Evolutionary conservation across 495 filamentous ascomycete genomes (phyloP).

Genomic region (Hypoxylon subgilvum): DNA sequence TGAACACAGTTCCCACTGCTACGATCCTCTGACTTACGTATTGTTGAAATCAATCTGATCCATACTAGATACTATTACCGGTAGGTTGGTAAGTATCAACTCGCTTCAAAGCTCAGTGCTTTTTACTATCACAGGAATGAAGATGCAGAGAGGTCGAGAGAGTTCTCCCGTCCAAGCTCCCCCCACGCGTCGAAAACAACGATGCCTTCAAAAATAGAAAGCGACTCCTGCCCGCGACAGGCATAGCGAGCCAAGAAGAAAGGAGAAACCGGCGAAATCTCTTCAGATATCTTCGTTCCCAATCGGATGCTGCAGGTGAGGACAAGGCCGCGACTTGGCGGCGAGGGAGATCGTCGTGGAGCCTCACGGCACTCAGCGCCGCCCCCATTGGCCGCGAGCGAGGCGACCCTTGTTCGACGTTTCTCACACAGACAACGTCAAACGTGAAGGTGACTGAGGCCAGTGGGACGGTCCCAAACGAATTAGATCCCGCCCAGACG

Average conservation of each 20-base stretch:
- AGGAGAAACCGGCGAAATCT: conserved; percentile 14
- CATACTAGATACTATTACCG: no score
- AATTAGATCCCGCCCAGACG: conserved; percentile 11
- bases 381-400: conserved; percentile 20
- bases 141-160: background rate
- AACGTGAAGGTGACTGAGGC: conserved; percentile 38
- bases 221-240: conserved; percentile 4
- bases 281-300: conserved; percentile 13
- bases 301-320: conserved; percentile 11
- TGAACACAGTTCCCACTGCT: conserved; percentile 11
- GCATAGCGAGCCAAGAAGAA: background rate
- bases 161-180: background rate
- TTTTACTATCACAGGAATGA: no score
- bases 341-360: conserved; percentile 33
- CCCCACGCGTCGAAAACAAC: conserved; percentile 21
- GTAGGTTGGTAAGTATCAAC: no score
- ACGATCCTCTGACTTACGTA: no score
- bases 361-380: conserved; percentile 20
- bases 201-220: conserved; percentile 32
- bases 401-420: conserved; percentile 17
- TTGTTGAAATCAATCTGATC: conserved; percentile 7
- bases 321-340: conserved; percentile 31
- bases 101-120: no score
- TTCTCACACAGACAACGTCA: conserved; percentile 25
- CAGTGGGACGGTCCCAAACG: conserved; percentile 24